phyloP scores from a whole-genome alignment of 2,329 filamentous ascomycete species.

The Graphiopsis chlorocephala region DNA sequence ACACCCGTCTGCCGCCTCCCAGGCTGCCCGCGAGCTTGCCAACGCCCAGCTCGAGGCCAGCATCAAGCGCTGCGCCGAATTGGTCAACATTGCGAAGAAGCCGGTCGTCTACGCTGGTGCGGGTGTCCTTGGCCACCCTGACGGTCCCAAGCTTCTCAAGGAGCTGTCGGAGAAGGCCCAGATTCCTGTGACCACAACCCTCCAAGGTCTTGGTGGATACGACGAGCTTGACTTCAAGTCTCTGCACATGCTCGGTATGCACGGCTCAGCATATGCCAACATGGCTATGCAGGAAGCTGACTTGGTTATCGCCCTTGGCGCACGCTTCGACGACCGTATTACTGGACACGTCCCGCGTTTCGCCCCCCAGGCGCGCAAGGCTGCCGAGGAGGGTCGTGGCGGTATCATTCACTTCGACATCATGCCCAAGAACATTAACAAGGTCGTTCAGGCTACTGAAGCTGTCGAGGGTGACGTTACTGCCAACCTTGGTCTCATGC shows the following conservation, averaged over 20 bases:
- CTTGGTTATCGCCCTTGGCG: conserved; percentile 90
- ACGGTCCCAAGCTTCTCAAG: conserved; percentile 75
- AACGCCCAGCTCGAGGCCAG: conserved; percentile 70
- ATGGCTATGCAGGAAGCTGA: conserved; percentile 97
- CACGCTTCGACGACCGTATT: conserved; percentile 94
- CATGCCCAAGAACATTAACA: conserved; percentile 99
- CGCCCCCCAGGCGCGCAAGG: conserved; percentile 80
- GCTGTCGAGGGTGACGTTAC: conserved; percentile 91
- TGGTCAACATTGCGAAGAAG: conserved; percentile 88
- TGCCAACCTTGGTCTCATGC: conserved; percentile 69
- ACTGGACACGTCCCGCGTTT: conserved; percentile 80
- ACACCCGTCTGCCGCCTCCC: conserved; percentile 80
- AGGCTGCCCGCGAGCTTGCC: conserved; percentile 72
- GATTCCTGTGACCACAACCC: conserved; percentile 92
- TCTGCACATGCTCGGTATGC: conserved; percentile 98
- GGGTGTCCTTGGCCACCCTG: conserved; percentile 75
- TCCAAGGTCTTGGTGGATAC: conserved; percentile 87
- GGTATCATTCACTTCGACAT: conserved; percentile 98
- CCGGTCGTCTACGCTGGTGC: conserved; percentile 94
- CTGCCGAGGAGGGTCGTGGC: conserved; percentile 79
- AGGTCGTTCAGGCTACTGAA: conserved; percentile 94
- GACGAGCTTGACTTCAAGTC: conserved; percentile 93
- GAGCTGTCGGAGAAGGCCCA: conserved; percentile 85
- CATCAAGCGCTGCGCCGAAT: conserved; percentile 71
- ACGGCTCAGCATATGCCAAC: conserved; percentile 95